Conservation (phyloP, 768 basidiomycete species). For the Lactifluus pinguis region DNA sequence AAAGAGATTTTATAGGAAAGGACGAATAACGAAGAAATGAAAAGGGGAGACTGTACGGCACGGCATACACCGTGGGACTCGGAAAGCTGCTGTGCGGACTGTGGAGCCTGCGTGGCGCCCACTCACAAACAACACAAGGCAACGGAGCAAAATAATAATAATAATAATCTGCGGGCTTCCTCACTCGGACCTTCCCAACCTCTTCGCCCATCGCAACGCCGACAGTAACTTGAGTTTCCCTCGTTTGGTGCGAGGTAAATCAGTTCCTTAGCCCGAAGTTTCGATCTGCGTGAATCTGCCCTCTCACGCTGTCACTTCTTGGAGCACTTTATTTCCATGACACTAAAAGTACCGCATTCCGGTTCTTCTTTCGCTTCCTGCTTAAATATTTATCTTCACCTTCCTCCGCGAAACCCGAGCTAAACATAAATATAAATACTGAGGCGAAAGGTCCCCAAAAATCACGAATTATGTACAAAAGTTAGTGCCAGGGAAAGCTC, state of each 20-base stretch:
- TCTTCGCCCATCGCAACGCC: background rate
- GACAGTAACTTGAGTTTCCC: background rate
- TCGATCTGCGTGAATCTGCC: background rate
- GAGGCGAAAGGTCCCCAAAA: background rate
- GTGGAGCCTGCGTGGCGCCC: conserved; percentile 12
- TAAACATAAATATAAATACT: background rate
- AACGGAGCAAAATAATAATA: background rate
- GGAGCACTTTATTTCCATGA: background rate
- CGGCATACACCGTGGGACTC: background rate
- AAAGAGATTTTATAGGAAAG: conserved; percentile 1
- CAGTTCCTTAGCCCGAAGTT: background rate
- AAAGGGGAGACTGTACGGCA: conserved; percentile 4
- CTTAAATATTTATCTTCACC: background rate
- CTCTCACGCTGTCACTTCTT: background rate
- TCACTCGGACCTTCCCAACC: background rate
- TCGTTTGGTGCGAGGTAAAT: background rate
- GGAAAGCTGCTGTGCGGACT: background rate
- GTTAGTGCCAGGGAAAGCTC: background rate
- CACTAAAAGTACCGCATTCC: background rate
- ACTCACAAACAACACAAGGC: background rate
- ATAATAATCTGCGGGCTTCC: background rate
- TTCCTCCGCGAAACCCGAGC: background rate
- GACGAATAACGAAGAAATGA: background rate
- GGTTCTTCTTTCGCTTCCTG: no score
- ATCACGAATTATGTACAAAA: background rate